Evolutionary conservation across 1,284 basidiomycete species (phyloP), one percentile per base, ranked within the genome.

Genomic region (Pholiota adiposa): DNA sequence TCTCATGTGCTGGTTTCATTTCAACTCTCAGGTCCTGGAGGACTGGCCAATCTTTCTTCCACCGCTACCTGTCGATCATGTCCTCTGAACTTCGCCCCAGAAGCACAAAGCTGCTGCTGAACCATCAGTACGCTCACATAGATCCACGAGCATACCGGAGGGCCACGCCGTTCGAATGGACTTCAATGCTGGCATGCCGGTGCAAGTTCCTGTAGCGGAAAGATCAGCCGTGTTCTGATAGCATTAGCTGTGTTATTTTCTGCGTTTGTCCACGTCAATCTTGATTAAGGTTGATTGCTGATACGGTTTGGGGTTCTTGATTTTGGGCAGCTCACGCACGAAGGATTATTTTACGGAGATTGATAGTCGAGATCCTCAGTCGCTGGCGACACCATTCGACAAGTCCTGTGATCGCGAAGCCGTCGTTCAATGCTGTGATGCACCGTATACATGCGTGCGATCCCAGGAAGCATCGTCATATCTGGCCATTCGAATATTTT

Each of bases 331-430:
- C 40, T 56, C 59, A 63, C 31, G 54, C 43, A 23, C 31, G 19
- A 44, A 41, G 48, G 57, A 64, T 59, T 43, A 58, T 55, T 55
- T 54, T 36, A 33, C 56, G 56, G 60, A 62, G 53, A 60, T 58
- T 56, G 58, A 53, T 55, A 54, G 50, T 41, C 52, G 55, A 61
- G 60, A 59, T 64, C 43, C 57, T 55, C 33, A 44, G n/a, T 55
- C 49, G 56, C 53, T 43, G 56, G n/a, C 53, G 56, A 52, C 51
- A 57, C 29, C 33, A 44, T 48, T 61, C 46, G 60, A 56, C 56
- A 43, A 54, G 33, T 57, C 54, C 54, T 64, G 48, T 56, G 63
- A 64, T 16, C 56, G 57, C 54, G 51, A 59, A 21, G 56, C 54
- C 36, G 49, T 27, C 21, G 54, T 14, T 33, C 34, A 59, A 46